A percentile compares a stretch with the other conserved stretches of the same genome.
Conservation (phyloP, 192 early-diverging fungal species). For the Coemansia interrupta region DNA sequence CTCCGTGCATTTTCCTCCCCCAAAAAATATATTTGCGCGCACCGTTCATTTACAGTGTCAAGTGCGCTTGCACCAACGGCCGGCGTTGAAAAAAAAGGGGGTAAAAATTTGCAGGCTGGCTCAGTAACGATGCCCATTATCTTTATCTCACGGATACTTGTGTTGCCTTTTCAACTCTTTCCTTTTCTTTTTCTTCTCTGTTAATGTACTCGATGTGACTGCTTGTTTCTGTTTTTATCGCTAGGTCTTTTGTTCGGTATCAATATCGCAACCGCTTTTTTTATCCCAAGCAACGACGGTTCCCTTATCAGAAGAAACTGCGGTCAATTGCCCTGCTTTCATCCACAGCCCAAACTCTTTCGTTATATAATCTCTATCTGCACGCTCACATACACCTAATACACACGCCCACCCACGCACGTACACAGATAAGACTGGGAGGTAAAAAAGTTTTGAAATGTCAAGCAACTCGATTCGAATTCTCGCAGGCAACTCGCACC, state of each 20-base stretch:
- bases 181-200: neutral
- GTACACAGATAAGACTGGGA: no score
- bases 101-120: neutral
- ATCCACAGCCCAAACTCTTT: neutral
- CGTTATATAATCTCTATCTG: no score
- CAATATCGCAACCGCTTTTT: neutral
- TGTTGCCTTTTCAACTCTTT: neutral
- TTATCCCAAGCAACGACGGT: neutral
- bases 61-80: no score
- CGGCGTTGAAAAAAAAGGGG: neutral
- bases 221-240: constrained; percentile 4
- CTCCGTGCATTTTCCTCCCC: constrained; percentile 3
- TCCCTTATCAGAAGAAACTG: no score
- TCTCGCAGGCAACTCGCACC: constrained; percentile 94
- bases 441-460: constrained; percentile 39
- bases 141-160: neutral
- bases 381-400: no score
- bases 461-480: constrained; percentile 93
- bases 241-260: neutral
- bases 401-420: no score
- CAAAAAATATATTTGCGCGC: constrained; percentile 6
- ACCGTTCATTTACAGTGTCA: neutral
- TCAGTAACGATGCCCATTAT: neutral
- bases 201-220: neutral
- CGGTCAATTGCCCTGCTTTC: no score